These are phyloP conservation scores for Nothopassalora personata DNA, from an alignment of 2,329 filamentous ascomycete genomes.

Conservation along the genomic window DNA sequence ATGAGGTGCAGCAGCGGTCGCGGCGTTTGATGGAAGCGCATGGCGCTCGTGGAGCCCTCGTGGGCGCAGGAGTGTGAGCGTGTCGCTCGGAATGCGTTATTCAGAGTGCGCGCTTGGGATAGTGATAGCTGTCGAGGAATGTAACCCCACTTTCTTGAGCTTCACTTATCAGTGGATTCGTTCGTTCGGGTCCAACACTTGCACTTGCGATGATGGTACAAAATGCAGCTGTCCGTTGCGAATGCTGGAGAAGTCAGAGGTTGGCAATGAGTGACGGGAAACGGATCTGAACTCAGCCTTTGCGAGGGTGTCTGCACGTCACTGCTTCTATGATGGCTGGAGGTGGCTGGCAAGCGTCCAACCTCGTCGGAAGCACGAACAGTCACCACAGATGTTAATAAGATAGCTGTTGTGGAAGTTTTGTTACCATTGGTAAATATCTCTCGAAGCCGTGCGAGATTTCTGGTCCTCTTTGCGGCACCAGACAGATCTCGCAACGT, in stretches of 20 bases:
- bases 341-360: not conserved
- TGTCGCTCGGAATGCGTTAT: not conserved
- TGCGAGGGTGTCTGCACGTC: not conserved
- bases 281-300: not conserved
- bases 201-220: not conserved
- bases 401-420: not conserved
- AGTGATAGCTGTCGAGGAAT: conserved; percentile 1
- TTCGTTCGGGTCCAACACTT: not conserved
- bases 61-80: conserved; percentile 1
- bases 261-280: not conserved
- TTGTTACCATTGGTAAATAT: not conserved
- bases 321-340: not conserved
- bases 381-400: not conserved
- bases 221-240: not conserved
- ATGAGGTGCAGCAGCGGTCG: conserved; percentile 27
- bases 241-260: conserved; percentile 1
- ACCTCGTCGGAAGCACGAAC: not conserved
- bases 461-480: not conserved
- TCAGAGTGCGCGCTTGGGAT: not conserved
- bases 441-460: not conserved
- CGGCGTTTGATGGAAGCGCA: conserved; percentile 24
- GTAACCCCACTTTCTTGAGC: conserved; percentile 5
- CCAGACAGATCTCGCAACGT: not conserved
- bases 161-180: not conserved
- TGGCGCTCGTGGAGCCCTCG: conserved; percentile 7